phyloP scores from a whole-genome alignment of 164 flowering plant species.

The Santalum album region DNA sequence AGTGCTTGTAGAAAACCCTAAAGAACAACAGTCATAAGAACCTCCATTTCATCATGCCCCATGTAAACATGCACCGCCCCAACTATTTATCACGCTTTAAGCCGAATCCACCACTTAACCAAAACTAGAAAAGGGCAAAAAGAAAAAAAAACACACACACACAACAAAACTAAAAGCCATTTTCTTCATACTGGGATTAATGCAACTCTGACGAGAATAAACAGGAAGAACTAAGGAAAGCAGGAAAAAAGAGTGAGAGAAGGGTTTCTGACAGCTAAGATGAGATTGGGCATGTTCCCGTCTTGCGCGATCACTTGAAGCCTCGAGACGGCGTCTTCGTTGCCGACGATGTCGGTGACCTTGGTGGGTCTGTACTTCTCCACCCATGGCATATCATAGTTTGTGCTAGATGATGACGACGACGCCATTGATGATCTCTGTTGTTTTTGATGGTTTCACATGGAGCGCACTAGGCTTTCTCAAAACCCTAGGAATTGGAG shows the following conservation, averaged over 20 bases:
- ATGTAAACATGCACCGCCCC: no score
- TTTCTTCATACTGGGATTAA: no score
- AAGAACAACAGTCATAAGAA: neutral
- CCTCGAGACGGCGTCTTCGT: conserved; percentile 56
- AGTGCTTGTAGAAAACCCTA: no score
- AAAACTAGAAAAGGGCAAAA: neutral
- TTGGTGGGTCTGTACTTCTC: conserved; percentile 73
- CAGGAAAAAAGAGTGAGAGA: neutral
- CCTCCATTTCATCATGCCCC: no score
- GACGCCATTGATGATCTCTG: conserved; percentile 51
- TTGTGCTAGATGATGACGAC: conserved; percentile 25
- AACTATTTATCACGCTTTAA: no score
- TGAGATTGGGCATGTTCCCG: conserved; percentile 95
- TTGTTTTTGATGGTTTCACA: neutral
- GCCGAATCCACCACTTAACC: neutral
- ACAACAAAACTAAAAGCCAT: neutral
- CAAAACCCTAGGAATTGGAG: conserved; percentile 10
- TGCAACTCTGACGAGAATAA: neutral
- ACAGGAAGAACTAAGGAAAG: neutral
- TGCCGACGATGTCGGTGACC: conserved; percentile 69
- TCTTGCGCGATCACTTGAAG: conserved; percentile 76
- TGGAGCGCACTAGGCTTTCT: no score
- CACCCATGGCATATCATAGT: conserved; percentile 72
- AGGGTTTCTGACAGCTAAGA: conserved; percentile 39
- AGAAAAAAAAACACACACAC: neutral